phyloP scores from a whole-genome alignment of 2,329 filamentous ascomycete species.

The Penicillium capsulatum region DNA sequence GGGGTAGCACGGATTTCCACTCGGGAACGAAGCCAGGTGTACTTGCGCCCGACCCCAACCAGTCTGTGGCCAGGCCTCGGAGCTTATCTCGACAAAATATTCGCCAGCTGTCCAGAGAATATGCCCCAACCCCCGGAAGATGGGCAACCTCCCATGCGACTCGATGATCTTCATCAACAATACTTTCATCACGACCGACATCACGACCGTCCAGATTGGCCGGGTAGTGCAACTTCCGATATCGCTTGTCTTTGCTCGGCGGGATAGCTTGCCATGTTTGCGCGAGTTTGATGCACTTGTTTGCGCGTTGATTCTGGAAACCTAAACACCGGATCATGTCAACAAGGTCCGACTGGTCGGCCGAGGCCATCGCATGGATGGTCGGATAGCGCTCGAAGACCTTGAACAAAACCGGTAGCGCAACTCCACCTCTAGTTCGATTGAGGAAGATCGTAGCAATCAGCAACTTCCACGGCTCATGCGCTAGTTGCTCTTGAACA shows the following conservation, averaged over 20 bases:
- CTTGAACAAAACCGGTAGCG: slow-evolving; percentile 69
- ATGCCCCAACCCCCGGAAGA: slow-evolving; percentile 70
- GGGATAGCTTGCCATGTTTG: slow-evolving; percentile 62
- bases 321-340: slow-evolving; percentile 66
- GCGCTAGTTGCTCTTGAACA: slow-evolving; percentile 73
- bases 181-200: slow-evolving; percentile 45
- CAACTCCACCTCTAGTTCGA: slow-evolving; percentile 67
- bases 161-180: slow-evolving; percentile 48
- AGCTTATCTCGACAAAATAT: slow-evolving; percentile 85
- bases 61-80: slow-evolving; percentile 61
- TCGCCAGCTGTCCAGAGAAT: slow-evolving; percentile 84
- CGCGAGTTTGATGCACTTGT: slow-evolving; percentile 66
- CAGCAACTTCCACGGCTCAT: slow-evolving; percentile 73
- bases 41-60: slow-evolving; percentile 55
- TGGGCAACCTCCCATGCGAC: slow-evolving; percentile 80
- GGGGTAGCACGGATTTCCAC: slow-evolving; percentile 80
- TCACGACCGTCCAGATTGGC: slow-evolving; percentile 47
- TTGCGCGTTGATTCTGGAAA: slow-evolving; percentile 63
- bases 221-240: slow-evolving; percentile 56
- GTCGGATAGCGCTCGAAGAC: slow-evolving; percentile 67
- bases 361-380: slow-evolving; percentile 57
- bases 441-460: slow-evolving; percentile 82
- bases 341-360: slow-evolving; percentile 54
- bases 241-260: slow-evolving; percentile 57
- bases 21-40: slow-evolving; percentile 66